Percentiles rank a stretch among this genome's conserved stretches.
phyloP scores from a whole-genome alignment of 257 asterid genomes.

The Cordia subcordata region DNA sequence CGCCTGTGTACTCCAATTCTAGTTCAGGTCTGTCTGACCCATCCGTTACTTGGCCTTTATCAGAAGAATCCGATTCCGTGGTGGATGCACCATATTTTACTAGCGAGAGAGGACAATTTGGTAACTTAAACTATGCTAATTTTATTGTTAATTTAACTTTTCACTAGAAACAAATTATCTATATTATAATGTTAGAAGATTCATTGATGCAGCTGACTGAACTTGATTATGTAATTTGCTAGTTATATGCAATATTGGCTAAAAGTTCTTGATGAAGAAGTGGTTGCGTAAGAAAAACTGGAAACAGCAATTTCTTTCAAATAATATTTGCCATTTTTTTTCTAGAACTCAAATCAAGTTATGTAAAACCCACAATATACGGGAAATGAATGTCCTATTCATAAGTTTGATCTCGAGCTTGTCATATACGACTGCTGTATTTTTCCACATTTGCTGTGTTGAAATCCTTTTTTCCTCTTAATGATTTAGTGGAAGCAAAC shows the following conservation, averaged over 20 bases:
- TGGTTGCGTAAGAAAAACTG: too few relatives aligned
- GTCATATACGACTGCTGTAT: neutral
- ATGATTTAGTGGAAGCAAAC: slow-evolving; percentile 41
- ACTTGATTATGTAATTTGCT: too few relatives aligned
- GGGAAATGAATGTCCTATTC: too few relatives aligned
- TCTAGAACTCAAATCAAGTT: too few relatives aligned
- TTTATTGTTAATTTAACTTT: neutral
- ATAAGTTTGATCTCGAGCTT: neutral
- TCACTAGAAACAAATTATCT: neutral
- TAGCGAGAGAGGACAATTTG: slow-evolving; percentile 26
- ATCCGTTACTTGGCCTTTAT: slow-evolving; percentile 33
- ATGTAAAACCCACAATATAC: too few relatives aligned
- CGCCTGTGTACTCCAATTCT: slow-evolving; percentile 29
- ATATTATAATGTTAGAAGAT: too few relatives aligned
- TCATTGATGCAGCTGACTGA: too few relatives aligned
- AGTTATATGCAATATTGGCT: too few relatives aligned
- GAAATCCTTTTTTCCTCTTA: slow-evolving; percentile 8
- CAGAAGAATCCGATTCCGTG: slow-evolving; percentile 45
- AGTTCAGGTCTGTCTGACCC: slow-evolving; percentile 30
- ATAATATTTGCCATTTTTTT: too few relatives aligned
- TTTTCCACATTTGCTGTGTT: slow-evolving; percentile 4
- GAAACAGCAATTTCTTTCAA: too few relatives aligned
- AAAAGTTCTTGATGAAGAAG: too few relatives aligned
- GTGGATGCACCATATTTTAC: slow-evolving; percentile 23
- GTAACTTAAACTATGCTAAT: slow-evolving; percentile 21